Percentiles rank a stretch among this genome's conserved stretches.
Evolutionary conservation across 805 yeast species (phyloP).

Genomic region (Diddensiella caesifluorescens): DNA sequence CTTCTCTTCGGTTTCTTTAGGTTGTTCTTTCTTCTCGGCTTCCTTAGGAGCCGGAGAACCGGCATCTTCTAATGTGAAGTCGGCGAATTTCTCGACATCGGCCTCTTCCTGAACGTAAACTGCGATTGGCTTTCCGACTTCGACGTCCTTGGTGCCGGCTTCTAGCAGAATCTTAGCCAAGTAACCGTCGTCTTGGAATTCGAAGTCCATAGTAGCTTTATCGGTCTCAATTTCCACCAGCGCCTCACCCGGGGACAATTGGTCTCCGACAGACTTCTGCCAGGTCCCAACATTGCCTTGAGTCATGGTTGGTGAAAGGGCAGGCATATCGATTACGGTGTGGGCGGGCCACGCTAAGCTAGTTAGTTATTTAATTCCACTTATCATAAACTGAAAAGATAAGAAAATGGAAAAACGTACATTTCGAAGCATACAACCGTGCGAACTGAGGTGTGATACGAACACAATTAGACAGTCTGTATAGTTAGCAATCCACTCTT

Average conservation of each 20-base stretch:
- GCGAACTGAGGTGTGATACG: conserved; percentile 21
- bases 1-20: conserved; percentile 26
- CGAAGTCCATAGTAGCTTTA: conserved; percentile 97
- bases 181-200: conserved; percentile 94
- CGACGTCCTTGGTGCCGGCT: conserved; percentile 82
- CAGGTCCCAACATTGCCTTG: conserved; percentile 88
- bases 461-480: conserved; percentile 1
- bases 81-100: conserved; percentile 84
- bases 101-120: conserved; percentile 84
- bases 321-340: conserved; percentile 94
- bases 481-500: too few species aligned
- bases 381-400: too few species aligned
- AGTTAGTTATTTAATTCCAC: too few species aligned
- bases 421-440: conserved; percentile 36
- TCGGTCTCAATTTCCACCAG: conserved; percentile 97
- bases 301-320: conserved; percentile 99
- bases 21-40: conserved; percentile 25
- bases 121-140: conserved; percentile 94
- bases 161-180: conserved; percentile 80
- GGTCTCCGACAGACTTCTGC: conserved; percentile 87
- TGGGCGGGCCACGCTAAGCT: conserved; percentile 61
- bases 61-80: conserved; percentile 79
- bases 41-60: conserved; percentile 43
- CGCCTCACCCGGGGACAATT: conserved; percentile 84
- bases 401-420: neutral